Conservation (phyloP, 2,329 filamentous ascomycete genomes). For the Cladosporium sp. region DNA sequence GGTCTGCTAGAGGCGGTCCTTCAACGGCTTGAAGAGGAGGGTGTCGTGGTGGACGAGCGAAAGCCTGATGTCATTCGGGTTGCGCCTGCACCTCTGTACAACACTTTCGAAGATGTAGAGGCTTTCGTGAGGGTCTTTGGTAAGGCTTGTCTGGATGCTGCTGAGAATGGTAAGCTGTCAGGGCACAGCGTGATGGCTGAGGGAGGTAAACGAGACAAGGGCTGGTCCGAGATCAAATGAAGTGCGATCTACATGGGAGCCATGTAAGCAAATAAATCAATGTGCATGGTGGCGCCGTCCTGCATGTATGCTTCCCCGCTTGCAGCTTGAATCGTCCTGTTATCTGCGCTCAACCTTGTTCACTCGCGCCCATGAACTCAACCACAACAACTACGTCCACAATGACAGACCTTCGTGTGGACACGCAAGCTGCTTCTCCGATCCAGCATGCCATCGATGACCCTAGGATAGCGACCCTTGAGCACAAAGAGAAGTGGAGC, state of each 20-base stretch:
- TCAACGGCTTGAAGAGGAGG: slow-evolving; percentile 59
- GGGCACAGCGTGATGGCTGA: slow-evolving; percentile 2
- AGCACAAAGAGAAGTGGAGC: no score
- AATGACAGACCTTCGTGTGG: no score
- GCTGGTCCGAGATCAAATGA: slow-evolving; percentile 14
- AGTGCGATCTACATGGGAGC: background rate
- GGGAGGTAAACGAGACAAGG: slow-evolving; percentile 5
- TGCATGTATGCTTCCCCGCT: no score
- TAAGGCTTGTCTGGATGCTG: slow-evolving; percentile 31
- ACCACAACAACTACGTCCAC: no score
- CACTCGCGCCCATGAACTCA: no score
- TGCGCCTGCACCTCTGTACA: slow-evolving; percentile 80
- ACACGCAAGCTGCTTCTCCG: no score
- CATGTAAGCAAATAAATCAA: no score
- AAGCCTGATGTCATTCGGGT: slow-evolving; percentile 82
- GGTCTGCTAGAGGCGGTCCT: slow-evolving; percentile 68
- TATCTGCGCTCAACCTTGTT: no score
- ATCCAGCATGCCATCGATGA: no score
- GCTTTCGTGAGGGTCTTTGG: slow-evolving; percentile 55
- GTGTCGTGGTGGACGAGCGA: slow-evolving; percentile 76
- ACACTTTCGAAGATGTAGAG: slow-evolving; percentile 70
- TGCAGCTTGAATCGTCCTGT: no score
- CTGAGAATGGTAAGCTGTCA: background rate
- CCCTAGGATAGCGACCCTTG: no score
- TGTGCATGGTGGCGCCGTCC: no score